Base-by-base conservation (phyloP, 2,329 filamentous ascomycete species). In the Aspergillus nomiae region DNA sequence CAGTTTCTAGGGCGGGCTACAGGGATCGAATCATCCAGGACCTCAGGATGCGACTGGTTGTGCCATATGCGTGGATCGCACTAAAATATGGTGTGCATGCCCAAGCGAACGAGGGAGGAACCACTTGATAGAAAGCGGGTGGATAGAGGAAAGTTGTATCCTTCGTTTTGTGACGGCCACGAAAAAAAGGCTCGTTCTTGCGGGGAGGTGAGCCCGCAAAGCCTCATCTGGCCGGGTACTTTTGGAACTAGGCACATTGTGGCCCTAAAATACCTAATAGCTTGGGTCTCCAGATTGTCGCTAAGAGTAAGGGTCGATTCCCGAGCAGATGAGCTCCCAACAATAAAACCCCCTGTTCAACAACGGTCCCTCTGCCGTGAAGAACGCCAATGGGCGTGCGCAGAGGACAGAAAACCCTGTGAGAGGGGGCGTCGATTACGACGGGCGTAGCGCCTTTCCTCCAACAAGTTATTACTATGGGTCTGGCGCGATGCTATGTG, bases 61-160 rank as follows among this genome's bases (percentile, higher is more conserved):
- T 67, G 67, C 67, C 68, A 69, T 63, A 62, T 69, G 68, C 63
- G 66, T 69, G 68, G 68, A 67, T 65, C 60, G 50, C 64, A 48
- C 63, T 68, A 66, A 67, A 60, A 56, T 54, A 56, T 65, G 46
- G 59, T 62, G 63, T 61, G 56, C 60, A 63, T 66, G 61, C 58
- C 48, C 60, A 56, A 63, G 60, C 46, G 51, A 55, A 56, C 43
- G 32, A 41, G 53, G 26, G n/a, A 53, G 60, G 59, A 46, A 56
- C 32, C 53, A 48, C 51, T 58, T 59, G 62, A 65, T 59, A 55
- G 59, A 30, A 67, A 45, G 59, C 34, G 57, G 54, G 64, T 64
- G 62, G 62, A 58, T 59, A 64, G 63, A 65, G 55, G 28, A 51
- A 62, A 48, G 61, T 60, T 60, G 55, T 53, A 59, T 62, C 55